phyloP scores from a whole-genome alignment of 2,329 filamentous ascomycete species.

The Aspergillus sojae region DNA sequence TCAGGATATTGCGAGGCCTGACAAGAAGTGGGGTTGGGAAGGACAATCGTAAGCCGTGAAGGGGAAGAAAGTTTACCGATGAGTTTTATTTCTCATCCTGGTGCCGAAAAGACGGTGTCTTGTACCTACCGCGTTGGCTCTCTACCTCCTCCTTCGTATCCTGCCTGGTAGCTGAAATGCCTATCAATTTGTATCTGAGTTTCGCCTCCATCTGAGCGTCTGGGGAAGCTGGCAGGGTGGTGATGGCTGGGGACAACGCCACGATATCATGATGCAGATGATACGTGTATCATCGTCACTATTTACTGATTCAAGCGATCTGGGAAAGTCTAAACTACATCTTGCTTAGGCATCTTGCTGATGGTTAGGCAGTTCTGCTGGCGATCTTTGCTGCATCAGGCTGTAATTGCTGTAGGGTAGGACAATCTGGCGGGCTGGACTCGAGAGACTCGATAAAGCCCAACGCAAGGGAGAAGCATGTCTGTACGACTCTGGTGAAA shows the following conservation, averaged over 20 bases:
- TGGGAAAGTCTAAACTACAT: neutral
- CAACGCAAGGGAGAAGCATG: neutral
- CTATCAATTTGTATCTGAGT: neutral
- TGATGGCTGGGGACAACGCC: neutral
- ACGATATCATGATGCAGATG: slow-evolving; percentile 10
- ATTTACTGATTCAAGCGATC: neutral
- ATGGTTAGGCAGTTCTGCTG: neutral
- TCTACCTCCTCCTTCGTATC: neutral
- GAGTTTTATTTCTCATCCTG: neutral
- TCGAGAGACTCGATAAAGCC: neutral
- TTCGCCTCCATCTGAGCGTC: neutral
- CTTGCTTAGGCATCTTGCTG: neutral
- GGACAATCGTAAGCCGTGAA: neutral
- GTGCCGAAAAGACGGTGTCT: neutral
- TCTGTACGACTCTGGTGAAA: neutral
- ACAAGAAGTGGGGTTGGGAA: neutral
- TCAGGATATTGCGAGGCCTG: neutral
- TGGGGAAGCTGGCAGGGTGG: neutral
- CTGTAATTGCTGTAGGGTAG: neutral
- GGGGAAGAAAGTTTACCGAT: neutral
- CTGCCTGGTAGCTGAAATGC: neutral
- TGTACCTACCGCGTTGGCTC: neutral
- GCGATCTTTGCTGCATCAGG: neutral
- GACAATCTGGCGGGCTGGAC: neutral
- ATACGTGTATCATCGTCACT: slow-evolving; percentile 5